Evolutionary conservation across 306 rosid genomes (phyloP).

Genomic region (Trifolium repens): DNA sequence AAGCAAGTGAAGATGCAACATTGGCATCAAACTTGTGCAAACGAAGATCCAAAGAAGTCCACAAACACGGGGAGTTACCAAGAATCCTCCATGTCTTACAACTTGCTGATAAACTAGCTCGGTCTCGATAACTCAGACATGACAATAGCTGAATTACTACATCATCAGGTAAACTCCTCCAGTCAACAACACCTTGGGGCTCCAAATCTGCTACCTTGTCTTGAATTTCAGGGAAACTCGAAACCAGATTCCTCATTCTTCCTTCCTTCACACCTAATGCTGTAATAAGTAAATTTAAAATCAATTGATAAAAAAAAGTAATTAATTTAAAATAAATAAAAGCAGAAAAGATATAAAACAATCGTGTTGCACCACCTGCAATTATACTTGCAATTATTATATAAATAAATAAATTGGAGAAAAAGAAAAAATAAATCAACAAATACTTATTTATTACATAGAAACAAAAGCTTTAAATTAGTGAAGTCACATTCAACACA

Average conservation of each 20-base stretch:
- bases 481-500: too few species aligned
- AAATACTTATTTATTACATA: too few species aligned
- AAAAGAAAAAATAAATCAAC: too few species aligned
- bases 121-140: constrained; percentile 85
- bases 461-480: too few species aligned
- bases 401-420: too few species aligned
- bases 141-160: constrained; percentile 92
- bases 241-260: constrained; percentile 36
- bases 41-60: constrained; percentile 94
- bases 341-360: too few species aligned
- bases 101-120: constrained; percentile 91
- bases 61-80: constrained; percentile 82
- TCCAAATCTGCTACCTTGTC: constrained; percentile 59
- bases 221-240: constrained; percentile 71
- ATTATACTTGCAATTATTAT: too few species aligned
- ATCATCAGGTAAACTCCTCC: constrained; percentile 94
- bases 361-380: too few species aligned
- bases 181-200: constrained; percentile 61
- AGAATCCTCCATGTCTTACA: constrained; percentile 90
- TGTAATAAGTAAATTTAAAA: too few species aligned
- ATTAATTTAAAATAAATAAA: too few species aligned
- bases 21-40: constrained; percentile 83
- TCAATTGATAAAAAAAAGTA: too few species aligned
- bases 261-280: too few species aligned
- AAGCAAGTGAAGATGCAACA: constrained; percentile 86